Evolutionary conservation across 1,284 basidiomycete species (phyloP).

Genomic region (Apiotrichum brassicae): DNA sequence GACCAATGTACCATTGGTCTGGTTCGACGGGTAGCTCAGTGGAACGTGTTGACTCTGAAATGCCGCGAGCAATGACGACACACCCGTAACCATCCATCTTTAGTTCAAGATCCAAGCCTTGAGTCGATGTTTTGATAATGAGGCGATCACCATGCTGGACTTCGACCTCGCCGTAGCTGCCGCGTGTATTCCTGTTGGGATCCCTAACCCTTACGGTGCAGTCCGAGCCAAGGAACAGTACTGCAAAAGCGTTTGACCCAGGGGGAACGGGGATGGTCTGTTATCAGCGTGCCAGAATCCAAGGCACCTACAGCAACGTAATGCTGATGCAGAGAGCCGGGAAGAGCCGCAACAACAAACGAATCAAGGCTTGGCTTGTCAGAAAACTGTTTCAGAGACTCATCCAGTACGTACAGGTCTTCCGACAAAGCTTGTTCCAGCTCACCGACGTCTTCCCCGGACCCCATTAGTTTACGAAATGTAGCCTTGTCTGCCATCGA

Average conservation of each 20-base stretch:
- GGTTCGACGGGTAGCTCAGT: not conserved
- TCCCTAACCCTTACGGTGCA: constrained; percentile 12
- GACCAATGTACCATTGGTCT: not conserved
- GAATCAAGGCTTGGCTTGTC: constrained; percentile 4
- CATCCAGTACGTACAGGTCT: no score
- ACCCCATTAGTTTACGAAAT: no score
- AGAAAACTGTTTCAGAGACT: no score
- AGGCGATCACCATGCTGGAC: constrained; percentile 40
- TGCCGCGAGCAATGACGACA: constrained; percentile 16
- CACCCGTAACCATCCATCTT: constrained; percentile 36
- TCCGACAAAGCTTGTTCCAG: no score
- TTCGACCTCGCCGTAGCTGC: constrained; percentile 22
- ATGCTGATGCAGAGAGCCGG: constrained; percentile 21
- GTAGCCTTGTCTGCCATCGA: constrained; percentile 32
- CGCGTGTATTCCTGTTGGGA: not conserved
- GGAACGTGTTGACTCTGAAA: not conserved
- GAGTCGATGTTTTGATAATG: constrained; percentile 18
- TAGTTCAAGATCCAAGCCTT: constrained; percentile 27
- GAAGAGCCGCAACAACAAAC: constrained; percentile 27
- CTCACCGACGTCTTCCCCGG: no score
- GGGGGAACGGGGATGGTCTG: constrained; percentile 6
- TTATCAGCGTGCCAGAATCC: not conserved
- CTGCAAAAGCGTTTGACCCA: constrained; percentile 11
- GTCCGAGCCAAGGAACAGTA: constrained; percentile 32
- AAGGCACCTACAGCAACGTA: constrained; percentile 9